Conservation (phyloP, 495 filamentous ascomycete species). For the Echria macrotheca region DNA sequence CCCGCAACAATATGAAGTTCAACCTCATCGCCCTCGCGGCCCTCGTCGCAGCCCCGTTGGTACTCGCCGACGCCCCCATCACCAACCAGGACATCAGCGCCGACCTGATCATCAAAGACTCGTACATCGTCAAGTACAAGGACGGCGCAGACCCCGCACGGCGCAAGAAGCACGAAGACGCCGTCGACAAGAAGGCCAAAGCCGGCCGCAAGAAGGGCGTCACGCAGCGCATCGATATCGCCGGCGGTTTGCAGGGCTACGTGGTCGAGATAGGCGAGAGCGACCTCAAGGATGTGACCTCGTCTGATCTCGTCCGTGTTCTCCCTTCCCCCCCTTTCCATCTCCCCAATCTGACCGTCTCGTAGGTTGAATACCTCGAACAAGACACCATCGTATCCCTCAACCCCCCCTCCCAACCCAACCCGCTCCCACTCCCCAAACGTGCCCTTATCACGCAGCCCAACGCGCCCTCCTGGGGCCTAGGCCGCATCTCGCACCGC, state of each 20-base stretch:
- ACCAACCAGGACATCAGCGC: slow-evolving; percentile 8
- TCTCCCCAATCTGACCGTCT: not conserved
- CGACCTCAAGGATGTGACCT: slow-evolving; percentile 9
- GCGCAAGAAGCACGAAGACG: slow-evolving; percentile 13
- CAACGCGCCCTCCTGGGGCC: slow-evolving; percentile 45
- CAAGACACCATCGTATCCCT: slow-evolving; percentile 13
- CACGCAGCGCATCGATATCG: slow-evolving; percentile 7
- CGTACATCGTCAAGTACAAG: slow-evolving; percentile 26
- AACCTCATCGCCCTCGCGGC: slow-evolving; percentile 5
- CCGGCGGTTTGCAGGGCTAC: slow-evolving; percentile 15
- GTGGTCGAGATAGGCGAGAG: slow-evolving; percentile 13
- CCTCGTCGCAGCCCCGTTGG: slow-evolving; percentile 5
- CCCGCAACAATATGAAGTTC: too few relatives aligned
- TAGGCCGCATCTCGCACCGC: slow-evolving; percentile 51
- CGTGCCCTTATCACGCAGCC: slow-evolving; percentile 11
- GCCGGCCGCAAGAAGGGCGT: slow-evolving; percentile 9
- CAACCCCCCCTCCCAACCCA: slow-evolving; percentile 5
- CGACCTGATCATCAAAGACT: slow-evolving; percentile 13
- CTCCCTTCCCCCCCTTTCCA: not conserved
- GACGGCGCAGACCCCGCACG: slow-evolving; percentile 2
- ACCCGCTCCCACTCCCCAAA: slow-evolving; percentile 4
- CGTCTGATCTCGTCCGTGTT: slow-evolving; percentile 8
- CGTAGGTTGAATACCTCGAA: slow-evolving; percentile 19
- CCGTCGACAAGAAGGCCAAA: slow-evolving; percentile 11
- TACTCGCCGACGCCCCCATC: slow-evolving; percentile 10